Evolutionary conservation across 2,329 filamentous ascomycete species (phyloP).

Genomic region (Dothistroma pini): DNA sequence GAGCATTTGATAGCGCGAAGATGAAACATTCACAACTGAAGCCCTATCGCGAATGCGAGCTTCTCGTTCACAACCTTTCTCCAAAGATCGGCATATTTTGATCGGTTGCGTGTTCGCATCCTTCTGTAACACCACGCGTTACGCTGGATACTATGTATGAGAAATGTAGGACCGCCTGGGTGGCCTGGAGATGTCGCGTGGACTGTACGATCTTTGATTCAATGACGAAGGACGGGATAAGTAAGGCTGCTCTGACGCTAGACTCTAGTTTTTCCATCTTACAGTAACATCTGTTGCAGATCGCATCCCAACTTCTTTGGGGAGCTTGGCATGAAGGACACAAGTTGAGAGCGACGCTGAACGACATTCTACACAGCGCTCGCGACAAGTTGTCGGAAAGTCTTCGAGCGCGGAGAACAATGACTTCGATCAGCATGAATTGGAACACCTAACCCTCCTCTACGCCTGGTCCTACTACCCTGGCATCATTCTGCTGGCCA

Average conservation of each 20-base stretch:
- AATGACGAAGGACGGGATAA: neutral
- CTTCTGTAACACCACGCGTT: neutral
- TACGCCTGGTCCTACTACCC: neutral
- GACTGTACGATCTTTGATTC: neutral
- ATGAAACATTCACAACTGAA: neutral
- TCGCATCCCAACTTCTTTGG: neutral
- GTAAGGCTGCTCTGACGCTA: neutral
- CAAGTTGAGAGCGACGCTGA: neutral
- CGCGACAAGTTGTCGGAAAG: neutral
- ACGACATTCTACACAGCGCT: neutral
- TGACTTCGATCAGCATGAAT: neutral
- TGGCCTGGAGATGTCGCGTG: neutral
- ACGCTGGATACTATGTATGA: neutral
- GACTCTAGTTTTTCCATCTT: neutral
- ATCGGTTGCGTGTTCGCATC: conserved; percentile 3
- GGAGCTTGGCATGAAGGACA: neutral
- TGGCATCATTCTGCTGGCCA: neutral
- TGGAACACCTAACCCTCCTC: neutral
- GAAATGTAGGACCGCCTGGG: neutral
- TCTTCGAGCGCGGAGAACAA: neutral
- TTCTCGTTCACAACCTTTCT: neutral
- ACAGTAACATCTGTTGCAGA: neutral
- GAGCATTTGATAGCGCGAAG: neutral
- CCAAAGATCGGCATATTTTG: neutral
- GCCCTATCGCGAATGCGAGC: neutral